A percentile compares a stretch with the other conserved stretches of the same genome.
phyloP scores from a whole-genome alignment of 1,139 yeast species.

The Saccharomycopsis crataegensis region DNA sequence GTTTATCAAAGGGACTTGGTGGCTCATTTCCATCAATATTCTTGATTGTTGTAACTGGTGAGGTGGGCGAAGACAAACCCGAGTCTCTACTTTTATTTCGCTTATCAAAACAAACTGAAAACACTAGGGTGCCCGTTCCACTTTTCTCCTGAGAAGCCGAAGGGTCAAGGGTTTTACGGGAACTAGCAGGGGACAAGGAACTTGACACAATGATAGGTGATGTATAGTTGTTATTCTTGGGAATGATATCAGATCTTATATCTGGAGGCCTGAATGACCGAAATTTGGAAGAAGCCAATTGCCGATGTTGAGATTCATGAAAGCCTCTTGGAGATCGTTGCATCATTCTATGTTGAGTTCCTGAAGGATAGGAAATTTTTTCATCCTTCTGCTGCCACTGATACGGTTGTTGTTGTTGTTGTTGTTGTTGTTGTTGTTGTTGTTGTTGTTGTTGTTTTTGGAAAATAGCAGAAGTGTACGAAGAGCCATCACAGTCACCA shows the following conservation, averaged over 20 bases:
- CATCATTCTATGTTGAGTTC: too few species aligned
- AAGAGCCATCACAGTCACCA: too few species aligned
- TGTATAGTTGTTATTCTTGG: neutral
- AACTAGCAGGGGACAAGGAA: neutral
- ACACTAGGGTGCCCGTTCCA: neutral
- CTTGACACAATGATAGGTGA: neutral
- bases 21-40: neutral
- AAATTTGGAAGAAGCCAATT: neutral
- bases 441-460: too few species aligned
- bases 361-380: too few species aligned
- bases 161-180: too few species aligned
- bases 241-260: neutral
- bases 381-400: too few species aligned
- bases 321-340: too few species aligned
- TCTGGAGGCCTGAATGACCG: neutral
- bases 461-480: too few species aligned
- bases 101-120: conserved; percentile 2
- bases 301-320: too few species aligned
- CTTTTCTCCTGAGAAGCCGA: neutral
- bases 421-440: too few species aligned
- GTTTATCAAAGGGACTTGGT: neutral
- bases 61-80: neutral
- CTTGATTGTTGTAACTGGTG: neutral
- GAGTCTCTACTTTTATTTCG: too few species aligned
- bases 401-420: too few species aligned